Percentiles rank a stretch among this genome's conserved stretches.
phyloP scores from a whole-genome alignment of 495 filamentous ascomycete genomes.

The Podospora bellae-mahoneyi region DNA sequence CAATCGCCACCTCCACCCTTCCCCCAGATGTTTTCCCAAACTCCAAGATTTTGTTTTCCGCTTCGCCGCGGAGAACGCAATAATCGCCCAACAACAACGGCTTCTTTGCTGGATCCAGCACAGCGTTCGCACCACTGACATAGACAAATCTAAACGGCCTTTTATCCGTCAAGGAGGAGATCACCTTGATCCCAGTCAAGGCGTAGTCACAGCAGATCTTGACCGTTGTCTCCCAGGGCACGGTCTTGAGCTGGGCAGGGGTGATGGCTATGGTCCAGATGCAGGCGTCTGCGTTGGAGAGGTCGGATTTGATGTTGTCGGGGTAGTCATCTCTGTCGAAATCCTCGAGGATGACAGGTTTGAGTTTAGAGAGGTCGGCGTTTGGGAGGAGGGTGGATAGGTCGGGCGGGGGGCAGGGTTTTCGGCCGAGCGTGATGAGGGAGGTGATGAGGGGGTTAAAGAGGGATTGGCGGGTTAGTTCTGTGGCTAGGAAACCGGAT shows the following conservation, averaged over 20 bases:
- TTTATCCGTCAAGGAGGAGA: constrained; percentile 26
- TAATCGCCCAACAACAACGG: constrained; percentile 40
- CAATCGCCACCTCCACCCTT: constrained; percentile 37
- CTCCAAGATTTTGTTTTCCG: constrained; percentile 43
- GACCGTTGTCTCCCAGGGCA: constrained; percentile 37
- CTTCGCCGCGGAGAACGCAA: constrained; percentile 42
- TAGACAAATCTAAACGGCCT: constrained; percentile 47
- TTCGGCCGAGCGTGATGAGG: constrained; percentile 43
- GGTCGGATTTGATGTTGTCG: constrained; percentile 38
- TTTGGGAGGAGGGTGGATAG: constrained; percentile 11
- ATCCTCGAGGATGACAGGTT: constrained; percentile 38
- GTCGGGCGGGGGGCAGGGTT: constrained; percentile 13
- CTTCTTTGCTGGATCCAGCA: constrained; percentile 39
- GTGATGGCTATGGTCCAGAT: constrained; percentile 52
- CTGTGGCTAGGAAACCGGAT: constrained; percentile 48
- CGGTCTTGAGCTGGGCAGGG: constrained; percentile 32
- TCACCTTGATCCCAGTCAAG: constrained; percentile 37
- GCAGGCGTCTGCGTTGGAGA: constrained; percentile 49
- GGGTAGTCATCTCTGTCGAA: constrained; percentile 41
- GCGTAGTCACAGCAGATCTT: constrained; percentile 46
- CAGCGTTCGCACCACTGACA: constrained; percentile 39
- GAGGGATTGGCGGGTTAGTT: constrained; percentile 47
- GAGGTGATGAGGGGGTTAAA: constrained; percentile 38
- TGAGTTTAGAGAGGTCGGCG: constrained; percentile 38
- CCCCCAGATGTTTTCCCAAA: constrained; percentile 31